Conservation (phyloP, 768 basidiomycete species). For the Hypholoma fasciculare region DNA sequence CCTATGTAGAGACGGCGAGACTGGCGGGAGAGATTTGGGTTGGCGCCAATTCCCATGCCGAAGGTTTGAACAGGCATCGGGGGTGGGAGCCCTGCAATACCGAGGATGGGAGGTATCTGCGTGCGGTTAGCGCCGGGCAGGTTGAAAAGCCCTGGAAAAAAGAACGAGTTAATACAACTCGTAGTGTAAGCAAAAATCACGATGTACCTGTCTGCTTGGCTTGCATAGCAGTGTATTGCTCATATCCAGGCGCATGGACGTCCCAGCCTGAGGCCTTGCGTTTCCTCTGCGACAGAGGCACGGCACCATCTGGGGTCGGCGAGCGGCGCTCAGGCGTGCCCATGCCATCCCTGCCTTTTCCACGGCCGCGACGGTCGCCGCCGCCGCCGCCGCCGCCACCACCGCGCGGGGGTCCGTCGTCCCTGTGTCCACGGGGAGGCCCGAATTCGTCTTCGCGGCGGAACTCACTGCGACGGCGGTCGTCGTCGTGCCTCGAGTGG, state of each 20-base stretch:
- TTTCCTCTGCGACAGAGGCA: slow-evolving; percentile 82
- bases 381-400: slow-evolving; percentile 16
- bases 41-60: slow-evolving; percentile 83
- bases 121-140: slow-evolving; percentile 93
- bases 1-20: slow-evolving; percentile 96
- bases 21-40: slow-evolving; percentile 90
- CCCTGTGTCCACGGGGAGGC: slow-evolving; percentile 39
- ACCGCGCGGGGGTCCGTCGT: slow-evolving; percentile 29
- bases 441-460: slow-evolving; percentile 17
- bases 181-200: not conserved
- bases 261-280: slow-evolving; percentile 95
- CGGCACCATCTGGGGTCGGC: slow-evolving; percentile 86
- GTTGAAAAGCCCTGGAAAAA: slow-evolving; percentile 81
- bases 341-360: slow-evolving; percentile 53
- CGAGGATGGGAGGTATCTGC: slow-evolving; percentile 80
- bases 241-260: slow-evolving; percentile 93
- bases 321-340: slow-evolving; percentile 81
- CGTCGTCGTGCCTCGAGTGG: slow-evolving; percentile 45
- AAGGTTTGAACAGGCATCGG: slow-evolving; percentile 84
- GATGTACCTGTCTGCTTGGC: slow-evolving; percentile 94
- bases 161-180: slow-evolving; percentile 7
- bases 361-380: slow-evolving; percentile 38
- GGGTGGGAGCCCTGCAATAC: slow-evolving; percentile 78
- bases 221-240: slow-evolving; percentile 91
- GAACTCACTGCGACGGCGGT: slow-evolving; percentile 48